phyloP scores from a whole-genome alignment of 345 rosid species.

The Gossypium sturtianum region DNA sequence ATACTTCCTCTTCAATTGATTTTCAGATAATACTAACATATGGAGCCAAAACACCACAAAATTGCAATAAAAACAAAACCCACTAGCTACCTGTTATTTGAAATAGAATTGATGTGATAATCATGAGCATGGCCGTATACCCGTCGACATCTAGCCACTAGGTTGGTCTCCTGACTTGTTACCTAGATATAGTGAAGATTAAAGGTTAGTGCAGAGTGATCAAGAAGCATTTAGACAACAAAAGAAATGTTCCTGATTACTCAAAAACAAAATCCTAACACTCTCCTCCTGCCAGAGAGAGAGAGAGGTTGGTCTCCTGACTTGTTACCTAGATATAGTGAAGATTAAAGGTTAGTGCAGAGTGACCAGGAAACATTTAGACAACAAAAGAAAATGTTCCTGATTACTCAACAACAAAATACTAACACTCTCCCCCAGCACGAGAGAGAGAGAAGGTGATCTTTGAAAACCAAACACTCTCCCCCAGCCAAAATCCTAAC shows the following conservation, averaged over 20 bases:
- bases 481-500: neutral
- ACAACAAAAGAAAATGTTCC: neutral
- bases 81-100: neutral
- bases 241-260: neutral
- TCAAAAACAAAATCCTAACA: neutral
- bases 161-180: conserved; percentile 70
- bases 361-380: neutral
- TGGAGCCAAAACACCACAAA: neutral
- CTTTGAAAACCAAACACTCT: neutral
- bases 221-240: neutral
- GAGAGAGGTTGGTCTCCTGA: conserved; percentile 53
- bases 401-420: neutral
- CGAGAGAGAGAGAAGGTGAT: too few relatives aligned
- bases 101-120: conserved; percentile 93
- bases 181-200: conserved; percentile 20
- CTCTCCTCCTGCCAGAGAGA: neutral
- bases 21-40: neutral
- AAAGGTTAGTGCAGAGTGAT: neutral
- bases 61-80: neutral
- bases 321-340: conserved; percentile 3
- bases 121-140: conserved; percentile 98
- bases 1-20: neutral
- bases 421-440: neutral
- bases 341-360: neutral
- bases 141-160: conserved; percentile 89